These are phyloP conservation scores for Jatropha curcas DNA, from an alignment of 345 rosid genomes.

Conservation along the genomic window DNA sequence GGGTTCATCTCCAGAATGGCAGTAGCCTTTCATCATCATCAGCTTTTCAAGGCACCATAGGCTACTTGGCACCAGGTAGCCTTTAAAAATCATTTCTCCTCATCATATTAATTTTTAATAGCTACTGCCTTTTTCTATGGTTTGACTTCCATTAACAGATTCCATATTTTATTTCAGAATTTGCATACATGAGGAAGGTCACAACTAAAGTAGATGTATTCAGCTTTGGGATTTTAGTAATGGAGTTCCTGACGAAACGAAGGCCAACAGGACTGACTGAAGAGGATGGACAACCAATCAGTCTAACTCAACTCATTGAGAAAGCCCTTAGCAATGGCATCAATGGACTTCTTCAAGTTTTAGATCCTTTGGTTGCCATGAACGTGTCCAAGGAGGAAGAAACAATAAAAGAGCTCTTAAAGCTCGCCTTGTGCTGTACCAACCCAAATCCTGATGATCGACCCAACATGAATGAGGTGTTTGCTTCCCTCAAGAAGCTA, in stretches of 20 bases:
- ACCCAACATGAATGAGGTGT: constrained; percentile 57
- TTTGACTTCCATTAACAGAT: neutral
- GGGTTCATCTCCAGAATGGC: constrained; percentile 52
- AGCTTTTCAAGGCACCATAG: constrained; percentile 82
- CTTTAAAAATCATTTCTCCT: neutral
- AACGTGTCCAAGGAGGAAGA: constrained; percentile 28
- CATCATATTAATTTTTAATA: neutral
- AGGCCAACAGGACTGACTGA: constrained; percentile 69
- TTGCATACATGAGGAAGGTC: constrained; percentile 78
- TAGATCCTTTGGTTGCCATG: constrained; percentile 41
- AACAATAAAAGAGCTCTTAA: constrained; percentile 36
- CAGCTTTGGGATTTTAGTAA: constrained; percentile 72
- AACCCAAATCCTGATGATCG: constrained; percentile 61
- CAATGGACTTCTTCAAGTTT: constrained; percentile 41
- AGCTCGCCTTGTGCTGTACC: constrained; percentile 65
- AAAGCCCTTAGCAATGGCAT: constrained; percentile 43
- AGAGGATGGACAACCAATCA: constrained; percentile 49
- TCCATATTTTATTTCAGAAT: constrained; percentile 44
- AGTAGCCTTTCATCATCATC: constrained; percentile 48
- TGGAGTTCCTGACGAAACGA: constrained; percentile 67
- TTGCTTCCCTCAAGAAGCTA: constrained; percentile 51
- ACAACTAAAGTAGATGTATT: constrained; percentile 82
- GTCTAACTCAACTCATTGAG: constrained; percentile 55
- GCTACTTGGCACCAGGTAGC: constrained; percentile 94
- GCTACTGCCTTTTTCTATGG: neutral